Percentiles rank a stretch among this genome's conserved stretches.
phyloP scores from a whole-genome alignment of 2,329 filamentous ascomycete species.

The Celoporthe dispersa region DNA sequence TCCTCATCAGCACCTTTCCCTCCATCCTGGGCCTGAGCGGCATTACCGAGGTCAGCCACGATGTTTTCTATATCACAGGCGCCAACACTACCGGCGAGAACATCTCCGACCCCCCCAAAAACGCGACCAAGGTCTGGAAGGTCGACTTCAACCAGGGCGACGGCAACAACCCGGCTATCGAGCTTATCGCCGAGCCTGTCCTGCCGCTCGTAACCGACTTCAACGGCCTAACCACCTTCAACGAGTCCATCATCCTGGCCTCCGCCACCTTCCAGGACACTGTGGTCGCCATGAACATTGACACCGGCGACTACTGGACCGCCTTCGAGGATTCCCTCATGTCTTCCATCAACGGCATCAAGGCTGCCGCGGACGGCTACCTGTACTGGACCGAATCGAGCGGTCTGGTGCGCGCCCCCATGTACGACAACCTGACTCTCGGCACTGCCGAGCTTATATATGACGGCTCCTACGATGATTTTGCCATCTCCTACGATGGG shows the following conservation, averaged over 20 bases:
- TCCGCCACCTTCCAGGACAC: conserved; percentile 11
- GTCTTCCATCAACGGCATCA: conserved; percentile 16
- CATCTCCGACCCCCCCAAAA: conserved; percentile 1
- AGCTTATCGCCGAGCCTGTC: conserved; percentile 8
- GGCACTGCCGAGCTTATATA: conserved; percentile 12
- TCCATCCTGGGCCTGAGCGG: conserved; percentile 13
- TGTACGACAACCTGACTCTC: conserved; percentile 7
- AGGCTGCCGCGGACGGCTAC: conserved; percentile 1
- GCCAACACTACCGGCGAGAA: conserved; percentile 11
- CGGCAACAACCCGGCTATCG: not conserved
- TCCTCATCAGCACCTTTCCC: conserved; percentile 11
- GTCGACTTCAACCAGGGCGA: conserved; percentile 15
- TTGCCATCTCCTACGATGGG: conserved; percentile 12
- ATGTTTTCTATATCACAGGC: conserved; percentile 17
- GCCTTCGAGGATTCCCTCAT: conserved; percentile 5
- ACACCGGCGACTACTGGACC: conserved; percentile 14
- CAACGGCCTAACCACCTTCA: conserved; percentile 17
- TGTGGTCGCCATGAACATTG: conserved; percentile 11
- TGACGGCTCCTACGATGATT: conserved; percentile 12
- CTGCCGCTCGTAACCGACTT: conserved; percentile 12
- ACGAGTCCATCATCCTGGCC: conserved; percentile 17
- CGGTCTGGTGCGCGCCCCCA: not conserved
- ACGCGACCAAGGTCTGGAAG: conserved; percentile 14
- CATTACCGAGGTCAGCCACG: conserved; percentile 13
- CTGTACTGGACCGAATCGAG: conserved; percentile 12